A percentile compares a stretch with the other conserved stretches of the same genome.
These are phyloP conservation scores for Plasmodium billcollinsi DNA, from an alignment of 169 alveolate species.

Conservation along the genomic window DNA sequence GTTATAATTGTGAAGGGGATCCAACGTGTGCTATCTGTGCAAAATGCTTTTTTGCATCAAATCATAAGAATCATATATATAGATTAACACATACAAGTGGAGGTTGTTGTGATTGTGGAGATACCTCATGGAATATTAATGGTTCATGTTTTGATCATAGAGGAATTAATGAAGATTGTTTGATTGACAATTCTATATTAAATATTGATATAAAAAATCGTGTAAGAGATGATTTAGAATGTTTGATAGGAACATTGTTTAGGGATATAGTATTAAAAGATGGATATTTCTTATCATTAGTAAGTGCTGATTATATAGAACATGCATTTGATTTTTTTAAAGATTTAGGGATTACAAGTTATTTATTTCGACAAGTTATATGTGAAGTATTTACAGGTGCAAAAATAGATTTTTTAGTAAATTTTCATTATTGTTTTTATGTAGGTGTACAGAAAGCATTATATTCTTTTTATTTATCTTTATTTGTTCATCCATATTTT, in stretches of 20 bases:
- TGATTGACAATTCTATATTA: conserved; percentile 16
- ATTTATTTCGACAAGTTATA: conserved; percentile 45
- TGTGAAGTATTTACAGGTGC: conserved; percentile 62
- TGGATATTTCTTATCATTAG: conserved; percentile 38
- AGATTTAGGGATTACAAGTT: conserved; percentile 64
- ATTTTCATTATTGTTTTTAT: conserved; percentile 43
- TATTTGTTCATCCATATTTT: conserved; percentile 67
- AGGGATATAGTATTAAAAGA: conserved; percentile 52
- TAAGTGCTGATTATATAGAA: conserved; percentile 41
- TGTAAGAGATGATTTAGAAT: conserved; percentile 33
- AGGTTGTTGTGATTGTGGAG: conserved; percentile 80
- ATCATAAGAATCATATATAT: conserved; percentile 69
- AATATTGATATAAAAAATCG: conserved; percentile 25
- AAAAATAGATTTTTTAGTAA: conserved; percentile 31
- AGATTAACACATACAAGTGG: conserved; percentile 66
- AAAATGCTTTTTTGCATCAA: conserved; percentile 54
- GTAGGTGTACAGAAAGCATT: conserved; percentile 45
- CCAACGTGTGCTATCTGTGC: conserved; percentile 77
- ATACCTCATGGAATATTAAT: conserved; percentile 64
- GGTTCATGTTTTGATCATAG: conserved; percentile 75
- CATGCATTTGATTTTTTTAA: conserved; percentile 62
- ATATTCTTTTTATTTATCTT: conserved; percentile 45
- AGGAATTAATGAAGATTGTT: conserved; percentile 30
- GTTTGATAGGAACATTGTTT: conserved; percentile 31
- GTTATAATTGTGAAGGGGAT: conserved; percentile 77